A percentile compares a stretch with the other conserved stretches of the same genome.
Evolutionary conservation across 768 basidiomycete genomes (phyloP).

Genomic region (Asterophora lycoperdoides): DNA sequence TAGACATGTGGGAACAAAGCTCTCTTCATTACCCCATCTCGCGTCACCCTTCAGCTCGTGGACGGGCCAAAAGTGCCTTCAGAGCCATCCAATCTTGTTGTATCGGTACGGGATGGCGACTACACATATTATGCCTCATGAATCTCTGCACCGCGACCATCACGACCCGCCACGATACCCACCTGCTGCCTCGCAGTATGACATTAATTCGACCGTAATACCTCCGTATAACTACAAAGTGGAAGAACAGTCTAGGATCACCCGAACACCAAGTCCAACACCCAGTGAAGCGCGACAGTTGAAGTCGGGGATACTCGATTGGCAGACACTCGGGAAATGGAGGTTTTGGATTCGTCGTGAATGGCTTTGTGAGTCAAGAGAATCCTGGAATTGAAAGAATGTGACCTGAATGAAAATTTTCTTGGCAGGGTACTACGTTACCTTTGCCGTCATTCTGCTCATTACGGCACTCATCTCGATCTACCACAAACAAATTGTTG

Average conservation of each 20-base stretch:
- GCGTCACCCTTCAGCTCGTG: background rate
- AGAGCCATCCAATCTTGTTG: background rate
- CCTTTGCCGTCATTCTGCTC: conserved; percentile 41
- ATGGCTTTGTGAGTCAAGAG: conserved; percentile 47
- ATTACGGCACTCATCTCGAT: conserved; percentile 51
- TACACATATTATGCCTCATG: background rate
- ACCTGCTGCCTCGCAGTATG: conserved; percentile 1
- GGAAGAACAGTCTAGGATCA: conserved; percentile 14
- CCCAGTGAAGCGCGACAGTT: conserved; percentile 53
- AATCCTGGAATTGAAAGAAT: background rate
- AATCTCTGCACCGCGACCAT: background rate
- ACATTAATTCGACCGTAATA: background rate
- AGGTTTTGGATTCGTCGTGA: conserved; percentile 53
- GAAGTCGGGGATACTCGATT: conserved; percentile 40
- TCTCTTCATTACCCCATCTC: background rate
- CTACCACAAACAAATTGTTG: conserved; percentile 69
- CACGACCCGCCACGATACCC: conserved; percentile 8
- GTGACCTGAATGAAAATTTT: background rate
- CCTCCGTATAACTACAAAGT: conserved; percentile 12
- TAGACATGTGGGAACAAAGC: background rate
- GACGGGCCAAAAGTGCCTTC: background rate
- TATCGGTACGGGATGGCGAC: background rate
- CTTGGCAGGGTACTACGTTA: conserved; percentile 46
- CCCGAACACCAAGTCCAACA: conserved; percentile 59
- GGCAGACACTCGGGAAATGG: conserved; percentile 37